Evolutionary conservation across 169 alveolate genomes (phyloP).

Genomic region (Eimeria tenella): DNA sequence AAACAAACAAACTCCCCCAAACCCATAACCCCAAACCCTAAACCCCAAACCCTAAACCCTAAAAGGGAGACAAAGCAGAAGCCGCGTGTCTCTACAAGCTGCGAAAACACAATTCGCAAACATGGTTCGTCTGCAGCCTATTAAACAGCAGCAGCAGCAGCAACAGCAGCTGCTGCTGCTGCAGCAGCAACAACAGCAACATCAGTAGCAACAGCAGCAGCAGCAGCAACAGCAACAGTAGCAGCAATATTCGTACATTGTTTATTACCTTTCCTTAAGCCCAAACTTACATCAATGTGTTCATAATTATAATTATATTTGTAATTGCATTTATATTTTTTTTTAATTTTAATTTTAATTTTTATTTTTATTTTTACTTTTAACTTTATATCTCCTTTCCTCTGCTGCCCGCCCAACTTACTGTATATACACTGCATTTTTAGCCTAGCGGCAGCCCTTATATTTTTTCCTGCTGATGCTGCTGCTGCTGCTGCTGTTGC

Average conservation of each 20-base stretch:
- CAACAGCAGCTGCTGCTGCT: not conserved
- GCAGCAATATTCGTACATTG: not conserved
- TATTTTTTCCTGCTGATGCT: not conserved
- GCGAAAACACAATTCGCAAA: no score
- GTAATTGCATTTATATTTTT: not conserved
- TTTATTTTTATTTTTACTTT: no score
- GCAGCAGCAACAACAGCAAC: not conserved
- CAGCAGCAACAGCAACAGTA: not conserved
- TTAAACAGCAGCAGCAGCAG: not conserved
- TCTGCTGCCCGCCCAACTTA: no score
- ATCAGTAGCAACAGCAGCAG: not conserved
- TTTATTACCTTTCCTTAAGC: no score
- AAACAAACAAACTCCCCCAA: not conserved
- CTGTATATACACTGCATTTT: no score
- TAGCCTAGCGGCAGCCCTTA: slow-evolving; percentile 10
- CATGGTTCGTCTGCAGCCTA: not conserved
- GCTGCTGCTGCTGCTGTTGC: slow-evolving; percentile 22
- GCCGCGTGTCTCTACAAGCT: not conserved
- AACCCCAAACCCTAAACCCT: not conserved
- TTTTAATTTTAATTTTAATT: no score
- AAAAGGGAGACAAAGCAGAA: not conserved
- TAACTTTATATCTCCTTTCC: no score
- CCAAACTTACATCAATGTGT: not conserved
- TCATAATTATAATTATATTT: no score
- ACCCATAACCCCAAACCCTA: not conserved